Base-by-base conservation (phyloP, 2,329 filamentous ascomycete genomes). In the Diplodia intermedia region DNA sequence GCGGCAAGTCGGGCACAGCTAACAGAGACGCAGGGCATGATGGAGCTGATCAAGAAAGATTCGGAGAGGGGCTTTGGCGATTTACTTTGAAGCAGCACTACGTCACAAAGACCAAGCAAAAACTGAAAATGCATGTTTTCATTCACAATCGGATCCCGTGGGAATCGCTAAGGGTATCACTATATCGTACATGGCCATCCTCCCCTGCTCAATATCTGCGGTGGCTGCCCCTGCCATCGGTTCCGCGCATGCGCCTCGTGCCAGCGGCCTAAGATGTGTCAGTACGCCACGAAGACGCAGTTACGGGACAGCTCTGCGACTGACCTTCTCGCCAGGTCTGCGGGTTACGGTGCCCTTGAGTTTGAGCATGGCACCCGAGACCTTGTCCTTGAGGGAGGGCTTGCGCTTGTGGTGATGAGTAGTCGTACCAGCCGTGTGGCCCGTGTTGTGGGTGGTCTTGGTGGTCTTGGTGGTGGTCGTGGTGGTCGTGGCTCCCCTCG, bases 61-160 rank as follows among this genome's bases (percentile, higher is more conserved):
- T 92, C 94, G 9, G 94, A 97, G 78, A 97, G 97, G 82, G 89
- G 90, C 18, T 91, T 99, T 71, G 88, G 92, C 71, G 94, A 97
- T 78, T 82, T 99, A 69, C 89, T 97, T 73, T 95, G 72, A 71
- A 54, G 18, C 47, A 50, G 36, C n/a, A 11, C n/a, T 36, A 43
- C 38, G 36, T 11, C 36, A 11, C 36, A 38, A 38, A 38, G 3
- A 38, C 7, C 3, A 3, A 12, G 9, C 7, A 38, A 38, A 36
- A 38, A 31, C 9, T 14, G 20, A 67, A 36, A 60, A 53, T 52
- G n/a, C 31, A 47, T 60, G 26, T 57, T n/a, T 26, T n/a, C 29
- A n/a, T 33, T 33, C 26, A 26, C 33, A 11, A 29, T 29, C 36
- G 6, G 18, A 36, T 36, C 38, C 38, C 18, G 18, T 40, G 15